phyloP scores from a whole-genome alignment of 2,329 filamentous ascomycete genomes.

The Blastomyces percursus region DNA sequence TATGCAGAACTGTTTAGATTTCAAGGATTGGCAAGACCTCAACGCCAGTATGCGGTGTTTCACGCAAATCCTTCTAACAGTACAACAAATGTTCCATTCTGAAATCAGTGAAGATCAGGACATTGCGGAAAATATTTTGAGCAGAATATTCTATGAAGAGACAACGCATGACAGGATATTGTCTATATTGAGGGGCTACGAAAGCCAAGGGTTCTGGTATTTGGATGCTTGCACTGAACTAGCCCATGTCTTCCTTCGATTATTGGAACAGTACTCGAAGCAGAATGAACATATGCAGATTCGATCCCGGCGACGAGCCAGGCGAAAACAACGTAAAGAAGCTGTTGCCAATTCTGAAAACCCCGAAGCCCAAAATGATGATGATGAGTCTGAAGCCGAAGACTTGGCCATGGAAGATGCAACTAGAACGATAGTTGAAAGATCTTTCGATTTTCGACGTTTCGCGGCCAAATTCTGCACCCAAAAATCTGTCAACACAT shows the following conservation, averaged over 20 bases:
- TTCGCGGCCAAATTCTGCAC: slow-evolving; percentile 73
- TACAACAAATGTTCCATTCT: slow-evolving; percentile 83
- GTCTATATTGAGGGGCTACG: slow-evolving; percentile 71
- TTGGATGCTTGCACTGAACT: slow-evolving; percentile 86
- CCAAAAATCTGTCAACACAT: slow-evolving; percentile 80
- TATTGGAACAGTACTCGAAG: slow-evolving; percentile 87
- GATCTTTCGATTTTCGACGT: slow-evolving; percentile 85
- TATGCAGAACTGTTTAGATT: slow-evolving; percentile 67
- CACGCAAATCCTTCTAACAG: slow-evolving; percentile 82
- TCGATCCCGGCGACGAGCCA: slow-evolving; percentile 62
- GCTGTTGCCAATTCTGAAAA: slow-evolving; percentile 29
- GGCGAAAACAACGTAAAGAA: slow-evolving; percentile 60
- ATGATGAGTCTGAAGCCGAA: slow-evolving; percentile 56
- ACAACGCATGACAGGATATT: slow-evolving; percentile 81
- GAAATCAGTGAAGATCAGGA: slow-evolving; percentile 87
- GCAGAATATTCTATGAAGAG: slow-evolving; percentile 97
- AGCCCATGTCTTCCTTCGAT: slow-evolving; percentile 79
- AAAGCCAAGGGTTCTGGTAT: slow-evolving; percentile 87
- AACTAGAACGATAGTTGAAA: slow-evolving; percentile 62
- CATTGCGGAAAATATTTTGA: slow-evolving; percentile 94
- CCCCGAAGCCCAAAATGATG: slow-evolving; percentile 46
- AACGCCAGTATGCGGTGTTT: slow-evolving; percentile 87
- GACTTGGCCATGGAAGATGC: slow-evolving; percentile 54
- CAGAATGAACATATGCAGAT: slow-evolving; percentile 91
- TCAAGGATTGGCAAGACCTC: slow-evolving; percentile 78